Evolutionary conservation across 75 land plant genomes (phyloP).

Genomic region (Larix kaempferi): DNA sequence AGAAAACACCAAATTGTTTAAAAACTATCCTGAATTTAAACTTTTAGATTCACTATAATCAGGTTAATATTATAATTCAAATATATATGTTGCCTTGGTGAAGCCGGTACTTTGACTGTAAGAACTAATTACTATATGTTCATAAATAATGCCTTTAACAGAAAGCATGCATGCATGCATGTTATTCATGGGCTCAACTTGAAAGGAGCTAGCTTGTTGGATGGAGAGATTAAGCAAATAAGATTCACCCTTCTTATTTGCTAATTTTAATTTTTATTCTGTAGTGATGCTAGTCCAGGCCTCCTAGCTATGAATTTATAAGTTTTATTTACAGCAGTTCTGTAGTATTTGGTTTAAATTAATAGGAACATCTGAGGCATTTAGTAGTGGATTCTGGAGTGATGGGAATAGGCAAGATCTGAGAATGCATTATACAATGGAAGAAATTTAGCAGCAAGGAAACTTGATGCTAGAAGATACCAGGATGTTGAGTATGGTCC

Average conservation of each 20-base stretch:
- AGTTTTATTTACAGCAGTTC: background rate
- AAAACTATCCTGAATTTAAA: too few relatives aligned
- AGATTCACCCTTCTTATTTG: background rate
- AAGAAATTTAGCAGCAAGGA: background rate
- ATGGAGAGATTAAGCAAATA: background rate
- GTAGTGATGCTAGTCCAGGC: background rate
- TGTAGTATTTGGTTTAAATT: background rate
- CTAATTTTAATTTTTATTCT: background rate
- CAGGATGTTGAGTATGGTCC: background rate
- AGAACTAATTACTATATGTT: background rate
- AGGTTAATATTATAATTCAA: background rate
- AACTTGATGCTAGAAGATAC: background rate
- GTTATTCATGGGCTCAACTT: too few relatives aligned
- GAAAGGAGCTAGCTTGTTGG: too few relatives aligned
- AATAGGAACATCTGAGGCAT: background rate
- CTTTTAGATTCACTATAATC: background rate
- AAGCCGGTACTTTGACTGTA: background rate
- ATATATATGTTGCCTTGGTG: background rate
- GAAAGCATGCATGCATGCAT: too few relatives aligned
- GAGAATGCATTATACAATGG: background rate
- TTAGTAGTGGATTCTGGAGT: background rate
- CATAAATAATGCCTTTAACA: background rate
- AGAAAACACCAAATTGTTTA: background rate
- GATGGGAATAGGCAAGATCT: background rate
- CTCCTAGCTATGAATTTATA: background rate